phyloP scores from a whole-genome alignment of 768 basidiomycete genomes.

The Hericium erinaceus region DNA sequence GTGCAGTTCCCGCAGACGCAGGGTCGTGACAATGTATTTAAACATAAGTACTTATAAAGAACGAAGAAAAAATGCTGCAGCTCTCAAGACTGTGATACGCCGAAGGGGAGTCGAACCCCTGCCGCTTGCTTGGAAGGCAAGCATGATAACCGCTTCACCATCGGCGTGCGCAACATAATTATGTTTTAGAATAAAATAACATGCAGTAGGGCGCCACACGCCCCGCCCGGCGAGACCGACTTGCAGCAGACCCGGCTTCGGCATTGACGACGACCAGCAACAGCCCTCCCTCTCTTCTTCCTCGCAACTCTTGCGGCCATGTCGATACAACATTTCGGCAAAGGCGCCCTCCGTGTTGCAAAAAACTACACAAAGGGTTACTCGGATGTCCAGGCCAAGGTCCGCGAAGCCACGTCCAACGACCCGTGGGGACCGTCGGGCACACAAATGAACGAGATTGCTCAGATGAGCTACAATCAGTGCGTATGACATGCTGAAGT shows the following conservation, averaged over 20 bases:
- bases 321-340: slow-evolving; percentile 74
- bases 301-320: slow-evolving; percentile 14
- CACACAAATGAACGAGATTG: slow-evolving; percentile 98
- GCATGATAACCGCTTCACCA: slow-evolving; percentile 27
- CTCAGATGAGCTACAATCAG: slow-evolving; percentile 96
- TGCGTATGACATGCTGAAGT: slow-evolving; percentile 29
- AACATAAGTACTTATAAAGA: no score
- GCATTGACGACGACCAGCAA: not conserved
- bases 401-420: slow-evolving; percentile 93
- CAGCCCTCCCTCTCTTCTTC: not conserved
- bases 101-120: slow-evolving; percentile 23
- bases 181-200: no score
- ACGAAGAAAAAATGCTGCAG: no score
- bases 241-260: not conserved
- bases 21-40: no score
- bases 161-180: no score
- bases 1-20: no score
- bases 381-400: slow-evolving; percentile 91
- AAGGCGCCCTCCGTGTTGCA: slow-evolving; percentile 76
- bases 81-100: slow-evolving; percentile 1
- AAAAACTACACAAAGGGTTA: slow-evolving; percentile 97
- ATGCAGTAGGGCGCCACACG: no score
- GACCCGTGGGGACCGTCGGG: slow-evolving; percentile 98
- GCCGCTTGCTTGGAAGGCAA: slow-evolving; percentile 28
- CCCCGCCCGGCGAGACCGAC: not conserved